Conservation (phyloP, 2,329 filamentous ascomycete species). For the Talaromyces funiculosus region DNA sequence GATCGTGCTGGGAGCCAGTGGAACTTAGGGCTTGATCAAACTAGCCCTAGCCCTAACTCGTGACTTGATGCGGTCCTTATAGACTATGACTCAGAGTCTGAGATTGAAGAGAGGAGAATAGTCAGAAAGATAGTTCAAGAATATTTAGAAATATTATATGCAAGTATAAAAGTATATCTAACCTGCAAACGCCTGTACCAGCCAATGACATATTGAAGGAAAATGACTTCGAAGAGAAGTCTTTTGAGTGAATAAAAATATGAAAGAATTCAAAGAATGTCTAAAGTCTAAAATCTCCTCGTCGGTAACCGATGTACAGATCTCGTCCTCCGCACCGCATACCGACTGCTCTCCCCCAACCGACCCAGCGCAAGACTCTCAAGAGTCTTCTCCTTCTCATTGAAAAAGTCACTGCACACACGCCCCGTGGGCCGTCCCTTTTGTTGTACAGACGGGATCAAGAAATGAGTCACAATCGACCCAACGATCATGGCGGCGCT, state of each 20-base stretch:
- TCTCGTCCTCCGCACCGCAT: slow-evolving; percentile 20
- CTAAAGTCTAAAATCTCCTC: neutral
- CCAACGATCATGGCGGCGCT: slow-evolving; percentile 39
- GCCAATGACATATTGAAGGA: neutral
- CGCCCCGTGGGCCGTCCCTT: slow-evolving; percentile 16
- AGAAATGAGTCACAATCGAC: slow-evolving; percentile 36
- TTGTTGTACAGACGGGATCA: slow-evolving; percentile 36
- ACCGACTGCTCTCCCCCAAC: slow-evolving; percentile 31
- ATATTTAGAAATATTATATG: neutral
- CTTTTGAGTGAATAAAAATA: neutral
- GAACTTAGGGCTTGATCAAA: neutral
- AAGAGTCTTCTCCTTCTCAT: slow-evolving; percentile 29
- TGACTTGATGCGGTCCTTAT: neutral
- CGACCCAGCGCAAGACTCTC: slow-evolving; percentile 37
- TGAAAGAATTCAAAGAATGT: neutral
- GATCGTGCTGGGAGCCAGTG: no score
- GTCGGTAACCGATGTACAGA: slow-evolving; percentile 12
- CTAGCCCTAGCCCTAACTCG: neutral
- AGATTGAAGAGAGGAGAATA: neutral
- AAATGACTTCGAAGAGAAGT: neutral
- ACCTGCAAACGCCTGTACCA: neutral
- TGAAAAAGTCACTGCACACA: slow-evolving; percentile 7
- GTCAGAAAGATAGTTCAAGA: neutral
- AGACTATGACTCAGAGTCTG: neutral
- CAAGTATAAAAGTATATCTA: neutral